Conservation (phyloP, 2,329 filamentous ascomycete species). For the Scopulariopsis brevicaulis region DNA sequence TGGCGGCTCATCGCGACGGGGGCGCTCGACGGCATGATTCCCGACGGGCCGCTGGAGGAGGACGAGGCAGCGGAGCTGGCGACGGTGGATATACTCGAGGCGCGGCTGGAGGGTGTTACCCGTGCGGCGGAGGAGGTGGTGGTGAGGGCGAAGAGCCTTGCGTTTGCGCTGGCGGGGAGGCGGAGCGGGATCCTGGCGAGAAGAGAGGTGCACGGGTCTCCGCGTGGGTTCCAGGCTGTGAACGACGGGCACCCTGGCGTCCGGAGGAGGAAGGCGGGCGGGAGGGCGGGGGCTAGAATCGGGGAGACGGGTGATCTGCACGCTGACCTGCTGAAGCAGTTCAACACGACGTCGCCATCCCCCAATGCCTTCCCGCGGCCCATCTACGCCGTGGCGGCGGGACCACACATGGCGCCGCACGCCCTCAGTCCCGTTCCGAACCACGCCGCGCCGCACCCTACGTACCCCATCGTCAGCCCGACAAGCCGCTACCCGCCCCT, state of each 20-base stretch:
- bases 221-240: constrained; percentile 1
- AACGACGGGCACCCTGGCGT: background rate
- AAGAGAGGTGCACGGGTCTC: constrained; percentile 1
- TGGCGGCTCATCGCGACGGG: constrained; percentile 76
- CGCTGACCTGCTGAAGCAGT: constrained; percentile 44
- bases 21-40: constrained; percentile 67
- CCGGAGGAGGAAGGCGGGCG: background rate
- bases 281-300: background rate
- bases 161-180: constrained; percentile 67
- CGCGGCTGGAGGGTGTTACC: constrained; percentile 64
- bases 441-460: constrained; percentile 14
- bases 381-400: background rate
- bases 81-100: constrained; percentile 74
- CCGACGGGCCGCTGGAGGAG: constrained; percentile 70
- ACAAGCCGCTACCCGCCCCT: constrained; percentile 8
- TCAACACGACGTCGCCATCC: constrained; percentile 12
- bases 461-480: constrained; percentile 7
- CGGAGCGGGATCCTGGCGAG: constrained; percentile 48
- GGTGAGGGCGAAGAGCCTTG: constrained; percentile 57
- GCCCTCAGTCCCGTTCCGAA: constrained; percentile 9
- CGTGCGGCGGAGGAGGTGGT: constrained; percentile 68
- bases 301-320: constrained; percentile 31
- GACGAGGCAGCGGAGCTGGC: constrained; percentile 79
- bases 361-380: background rate
- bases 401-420: background rate